Conservation (phyloP, 106 monocot species). For the Allium fistulosum region DNA sequence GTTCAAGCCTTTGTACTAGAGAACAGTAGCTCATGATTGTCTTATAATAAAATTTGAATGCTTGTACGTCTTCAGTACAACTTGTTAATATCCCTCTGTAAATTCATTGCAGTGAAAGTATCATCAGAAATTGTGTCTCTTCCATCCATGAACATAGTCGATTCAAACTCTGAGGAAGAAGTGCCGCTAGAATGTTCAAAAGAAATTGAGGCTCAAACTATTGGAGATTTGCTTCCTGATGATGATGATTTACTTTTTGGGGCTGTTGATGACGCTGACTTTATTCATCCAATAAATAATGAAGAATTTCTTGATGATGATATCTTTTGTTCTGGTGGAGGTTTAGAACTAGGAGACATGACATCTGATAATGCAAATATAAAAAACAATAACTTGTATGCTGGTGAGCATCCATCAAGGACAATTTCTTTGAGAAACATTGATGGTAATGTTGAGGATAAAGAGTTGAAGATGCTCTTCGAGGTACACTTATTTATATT, state of each 20-base stretch:
- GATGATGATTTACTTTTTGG: conserved; percentile 73
- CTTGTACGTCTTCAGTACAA: no score
- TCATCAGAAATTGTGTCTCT: conserved; percentile 24
- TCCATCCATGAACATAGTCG: conserved; percentile 18
- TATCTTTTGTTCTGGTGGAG: conserved; percentile 61
- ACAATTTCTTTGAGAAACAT: conserved; percentile 63
- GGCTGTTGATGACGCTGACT: conserved; percentile 42
- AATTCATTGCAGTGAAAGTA: conserved; percentile 39
- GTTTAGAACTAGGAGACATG: conserved; percentile 54
- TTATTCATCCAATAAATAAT: neutral
- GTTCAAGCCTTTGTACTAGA: no score
- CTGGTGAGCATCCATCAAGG: conserved; percentile 56
- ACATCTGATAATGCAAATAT: conserved; percentile 8
- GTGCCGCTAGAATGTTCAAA: conserved; percentile 44
- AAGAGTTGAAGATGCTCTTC: conserved; percentile 56
- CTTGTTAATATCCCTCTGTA: neutral
- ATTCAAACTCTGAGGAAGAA: conserved; percentile 34
- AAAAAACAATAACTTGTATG: conserved; percentile 11
- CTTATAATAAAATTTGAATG: no score
- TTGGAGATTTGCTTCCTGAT: conserved; percentile 83
- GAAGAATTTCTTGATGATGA: conserved; percentile 40
- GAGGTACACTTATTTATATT: conserved; percentile 28
- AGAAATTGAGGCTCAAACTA: conserved; percentile 84
- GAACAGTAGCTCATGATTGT: no score
- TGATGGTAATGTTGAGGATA: conserved; percentile 64